A percentile compares a stretch with the other conserved stretches of the same genome.
phyloP scores from a whole-genome alignment of 495 filamentous ascomycete genomes.

The Pyronema omphalodes region DNA sequence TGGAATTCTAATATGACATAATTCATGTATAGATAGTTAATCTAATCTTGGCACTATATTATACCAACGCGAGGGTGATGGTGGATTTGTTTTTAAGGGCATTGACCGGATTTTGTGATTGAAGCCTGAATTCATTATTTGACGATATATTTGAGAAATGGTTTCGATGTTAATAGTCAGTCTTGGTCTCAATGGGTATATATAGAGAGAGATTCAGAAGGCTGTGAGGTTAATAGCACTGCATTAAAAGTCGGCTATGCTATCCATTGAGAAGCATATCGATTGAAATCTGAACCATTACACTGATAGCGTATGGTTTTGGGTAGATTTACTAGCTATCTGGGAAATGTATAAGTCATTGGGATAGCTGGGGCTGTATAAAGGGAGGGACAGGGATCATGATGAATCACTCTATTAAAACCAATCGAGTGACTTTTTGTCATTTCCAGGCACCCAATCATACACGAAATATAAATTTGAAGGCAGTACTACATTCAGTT shows the following conservation, averaged over 20 bases:
- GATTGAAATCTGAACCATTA: conserved; percentile 14
- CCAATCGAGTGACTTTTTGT: too few relatives aligned
- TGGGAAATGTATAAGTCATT: neutral
- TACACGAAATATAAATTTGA: too few relatives aligned
- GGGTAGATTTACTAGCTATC: neutral
- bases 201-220: neutral
- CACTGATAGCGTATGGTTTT: conserved; percentile 17
- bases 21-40: too few relatives aligned
- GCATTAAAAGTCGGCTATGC: conserved; percentile 12
- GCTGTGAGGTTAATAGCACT: neutral
- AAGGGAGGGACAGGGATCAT: too few relatives aligned
- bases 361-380: too few relatives aligned
- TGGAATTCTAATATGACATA: too few relatives aligned
- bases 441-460: too few relatives aligned
- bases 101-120: neutral
- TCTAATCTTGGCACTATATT: too few relatives aligned
- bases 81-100: neutral
- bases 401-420: too few relatives aligned
- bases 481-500: too few relatives aligned
- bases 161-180: conserved; percentile 12
- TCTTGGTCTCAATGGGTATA: neutral
- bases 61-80: neutral
- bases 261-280: conserved; percentile 17
- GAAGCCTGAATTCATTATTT: too few relatives aligned
- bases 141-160: conserved; percentile 9